These are phyloP conservation scores for Penicillium nordicum DNA, from an alignment of 2,329 filamentous ascomycete species.

Conservation along the genomic window DNA sequence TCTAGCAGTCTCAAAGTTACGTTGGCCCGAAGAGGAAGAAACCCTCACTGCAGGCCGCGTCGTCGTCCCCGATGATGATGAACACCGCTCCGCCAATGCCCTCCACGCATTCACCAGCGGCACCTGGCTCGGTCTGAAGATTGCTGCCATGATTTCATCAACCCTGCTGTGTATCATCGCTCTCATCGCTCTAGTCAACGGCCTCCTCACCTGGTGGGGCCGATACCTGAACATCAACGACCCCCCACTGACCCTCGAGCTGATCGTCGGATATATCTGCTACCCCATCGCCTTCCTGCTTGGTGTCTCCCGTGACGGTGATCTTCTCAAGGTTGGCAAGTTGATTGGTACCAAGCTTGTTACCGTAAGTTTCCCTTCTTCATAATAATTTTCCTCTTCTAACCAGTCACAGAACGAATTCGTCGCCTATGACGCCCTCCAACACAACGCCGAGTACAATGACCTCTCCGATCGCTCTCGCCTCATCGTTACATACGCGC, in stretches of 20 bases:
- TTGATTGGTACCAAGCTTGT: slow-evolving; percentile 85
- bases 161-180: slow-evolving; percentile 82
- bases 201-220: slow-evolving; percentile 79
- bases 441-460: slow-evolving; percentile 51
- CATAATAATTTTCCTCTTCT: not conserved
- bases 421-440: slow-evolving; percentile 64
- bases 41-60: slow-evolving; percentile 78
- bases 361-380: slow-evolving; percentile 49
- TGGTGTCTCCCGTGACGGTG: slow-evolving; percentile 64
- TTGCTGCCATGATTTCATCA: slow-evolving; percentile 75
- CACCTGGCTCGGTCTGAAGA: slow-evolving; percentile 81
- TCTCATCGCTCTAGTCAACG: slow-evolving; percentile 69
- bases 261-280: slow-evolving; percentile 73
- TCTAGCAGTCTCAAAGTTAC: slow-evolving; percentile 81
- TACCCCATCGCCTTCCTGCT: slow-evolving; percentile 79
- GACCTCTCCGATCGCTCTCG: slow-evolving; percentile 65
- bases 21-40: slow-evolving; percentile 84
- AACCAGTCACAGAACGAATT: slow-evolving; percentile 63
- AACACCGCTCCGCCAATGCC: slow-evolving; percentile 68
- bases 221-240: slow-evolving; percentile 70
- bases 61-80: slow-evolving; percentile 74
- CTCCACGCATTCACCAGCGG: slow-evolving; percentile 84
- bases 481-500: slow-evolving; percentile 80
- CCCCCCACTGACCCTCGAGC: slow-evolving; percentile 67
- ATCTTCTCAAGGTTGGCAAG: slow-evolving; percentile 67